Conservation (phyloP, 176 grass and related monocot genomes). For the Calamus simplicifolius region DNA sequence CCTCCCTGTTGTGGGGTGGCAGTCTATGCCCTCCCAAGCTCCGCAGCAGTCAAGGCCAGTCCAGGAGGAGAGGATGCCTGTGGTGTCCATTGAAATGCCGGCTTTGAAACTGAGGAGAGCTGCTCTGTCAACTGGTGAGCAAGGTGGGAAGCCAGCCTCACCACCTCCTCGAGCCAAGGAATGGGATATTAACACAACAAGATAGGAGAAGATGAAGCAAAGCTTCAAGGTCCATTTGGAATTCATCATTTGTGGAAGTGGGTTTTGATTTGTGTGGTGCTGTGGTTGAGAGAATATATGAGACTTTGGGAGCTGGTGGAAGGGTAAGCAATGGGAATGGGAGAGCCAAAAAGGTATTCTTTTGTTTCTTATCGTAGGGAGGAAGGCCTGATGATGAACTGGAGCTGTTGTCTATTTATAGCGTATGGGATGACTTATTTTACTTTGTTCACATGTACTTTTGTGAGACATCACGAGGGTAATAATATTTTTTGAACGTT, state of each 20-base stretch:
- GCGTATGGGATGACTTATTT: constrained; percentile 19
- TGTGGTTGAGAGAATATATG: too few relatives aligned
- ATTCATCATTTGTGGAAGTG: background rate
- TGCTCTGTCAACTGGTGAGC: constrained; percentile 32
- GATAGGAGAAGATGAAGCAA: background rate
- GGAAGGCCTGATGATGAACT: constrained; percentile 16
- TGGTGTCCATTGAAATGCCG: constrained; percentile 38
- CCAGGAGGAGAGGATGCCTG: constrained; percentile 65
- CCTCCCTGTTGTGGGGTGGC: constrained; percentile 44
- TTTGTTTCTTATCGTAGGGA: constrained; percentile 18
- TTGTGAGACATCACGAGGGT: constrained; percentile 1
- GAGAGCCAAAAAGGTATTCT: background rate
- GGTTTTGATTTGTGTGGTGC: too few relatives aligned
- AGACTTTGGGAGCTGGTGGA: background rate
- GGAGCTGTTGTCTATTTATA: constrained; percentile 19
- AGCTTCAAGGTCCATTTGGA: background rate
- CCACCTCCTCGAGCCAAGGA: constrained; percentile 3
- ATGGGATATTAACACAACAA: constrained; percentile 11
- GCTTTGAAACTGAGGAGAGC: constrained; percentile 64
- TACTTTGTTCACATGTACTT: constrained; percentile 28
- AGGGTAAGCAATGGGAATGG: background rate
- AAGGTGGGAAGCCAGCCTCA: constrained; percentile 12
- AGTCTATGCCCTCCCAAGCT: constrained; percentile 59
- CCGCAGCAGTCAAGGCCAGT: constrained; percentile 50
- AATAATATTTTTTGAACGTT: constrained; percentile 4